Evolutionary conservation across 2,329 filamentous ascomycete genomes (phyloP), one percentile per base, ranked within the genome.

Genomic region (Stachybotrys elegans): DNA sequence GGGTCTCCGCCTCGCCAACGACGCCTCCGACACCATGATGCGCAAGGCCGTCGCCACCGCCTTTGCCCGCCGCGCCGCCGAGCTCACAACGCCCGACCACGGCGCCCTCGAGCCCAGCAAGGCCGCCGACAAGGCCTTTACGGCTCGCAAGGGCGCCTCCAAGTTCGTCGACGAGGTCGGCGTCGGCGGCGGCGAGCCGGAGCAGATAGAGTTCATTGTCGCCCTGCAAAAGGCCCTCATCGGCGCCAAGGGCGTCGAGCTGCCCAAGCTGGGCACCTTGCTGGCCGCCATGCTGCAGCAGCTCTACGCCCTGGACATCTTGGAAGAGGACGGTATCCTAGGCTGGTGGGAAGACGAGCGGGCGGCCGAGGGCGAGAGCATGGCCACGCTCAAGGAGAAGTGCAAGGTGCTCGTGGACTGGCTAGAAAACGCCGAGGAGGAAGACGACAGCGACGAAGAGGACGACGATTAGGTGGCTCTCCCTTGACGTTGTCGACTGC

Each of bases 11-110:
- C 88, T 98, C 63, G 86, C 84, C 43, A 88, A 87, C 57, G 89
- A 97, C 57, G 93, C 93, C 3, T 91, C 89, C 1, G 92, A 95
- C 58, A 78, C 84, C 51, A 86, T 93, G 63, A 88, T 97, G 57
- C 87, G 92, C 36, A 84, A 85, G 25, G 90, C 93, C 14, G 84
- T 97, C 20, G 88, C 88, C 3, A 81, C 84, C 3, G 87, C 91
- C 1, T 92, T 97, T 60, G 86, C 88, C 56, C 88, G 87, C 57
- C 84, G 86, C 45, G 85, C 91, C 37, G 77, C 82, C 6, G 84
- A 90, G 60, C 76, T 95, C 20, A 60, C 73, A 49, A 70, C 69
- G 43, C 70, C 67, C 12, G 72, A 73, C 21, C 66, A 73, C 44
- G 74, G 76, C 35, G 57, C 62, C 6, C 66, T 83, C 22, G 79